Evolutionary conservation across 164 flowering plant genomes (phyloP), one percentile per base, ranked within the genome.

Genomic region (Vitis amurensis): DNA sequence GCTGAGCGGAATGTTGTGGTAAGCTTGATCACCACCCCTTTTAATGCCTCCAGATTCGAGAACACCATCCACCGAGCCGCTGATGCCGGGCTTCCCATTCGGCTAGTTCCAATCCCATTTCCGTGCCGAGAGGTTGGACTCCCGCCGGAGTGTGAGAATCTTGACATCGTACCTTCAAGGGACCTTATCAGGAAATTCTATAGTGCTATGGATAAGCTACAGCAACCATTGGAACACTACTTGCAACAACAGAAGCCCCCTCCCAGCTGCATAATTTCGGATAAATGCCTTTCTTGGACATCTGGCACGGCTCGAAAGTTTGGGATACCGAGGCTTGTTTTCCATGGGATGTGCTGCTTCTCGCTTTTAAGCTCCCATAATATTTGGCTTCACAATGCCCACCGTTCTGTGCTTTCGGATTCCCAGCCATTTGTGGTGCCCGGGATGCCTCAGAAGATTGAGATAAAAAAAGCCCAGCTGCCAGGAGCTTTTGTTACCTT

Each of bases 251-350:
- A 52, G 11, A 56, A 11, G 3, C 79, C 79, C 0, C 15, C 13
- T 8, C 83, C 80, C 2, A 76, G 59, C 52, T 80, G 83, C 71
- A 76, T 80, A 8, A 71, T 80, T 0, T 80, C 83, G 1, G 83
- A 77, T 50, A 67, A 55, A 51, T 19, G 50, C 48, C 48, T 80
- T 4, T 48, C 63, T 11, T 80, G 71, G 73, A 76, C 80, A 0
- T 7, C 68, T 2, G 50, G 37, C 4, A 68, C 62, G 0, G 77
- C 83, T 16, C 19, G 19, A 11, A 76, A 52, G 64, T 76, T 76
- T 44, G 50, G 63, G 6, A 52, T 77, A 14, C 83, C 83, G 0
- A 56, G 83, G 59, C 55, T 80, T 58, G 56, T 66, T 29, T 80
- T 80, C 63, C 59, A 77, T 23, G 80, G 83, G 10, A 73, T 71